A percentile compares a stretch with the other conserved stretches of the same genome.
Conservation (phyloP, 306 rosid genomes). For the Mimosa pudica region DNA sequence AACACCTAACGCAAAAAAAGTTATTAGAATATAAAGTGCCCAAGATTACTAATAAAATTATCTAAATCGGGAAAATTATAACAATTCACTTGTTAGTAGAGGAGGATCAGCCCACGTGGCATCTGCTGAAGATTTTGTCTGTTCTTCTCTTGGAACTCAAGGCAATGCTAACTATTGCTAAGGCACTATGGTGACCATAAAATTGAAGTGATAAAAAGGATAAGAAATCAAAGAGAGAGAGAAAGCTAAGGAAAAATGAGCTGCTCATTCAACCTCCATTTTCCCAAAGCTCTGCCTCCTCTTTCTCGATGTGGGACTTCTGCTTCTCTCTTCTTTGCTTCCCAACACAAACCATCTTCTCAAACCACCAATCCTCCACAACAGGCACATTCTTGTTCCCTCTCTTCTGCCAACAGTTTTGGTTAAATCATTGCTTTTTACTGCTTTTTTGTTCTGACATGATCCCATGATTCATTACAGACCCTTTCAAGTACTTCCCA, state of each 20-base stretch:
- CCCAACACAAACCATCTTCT: constrained; percentile 40
- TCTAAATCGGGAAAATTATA: too few species aligned
- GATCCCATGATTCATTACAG: constrained; percentile 46
- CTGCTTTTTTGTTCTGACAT: constrained; percentile 14
- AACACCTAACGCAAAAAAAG: too few species aligned
- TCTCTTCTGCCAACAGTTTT: not conserved
- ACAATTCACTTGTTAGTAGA: constrained; percentile 1
- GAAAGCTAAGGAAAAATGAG: constrained; percentile 58
- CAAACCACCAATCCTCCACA: constrained; percentile 22
- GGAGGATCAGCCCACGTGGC: constrained; percentile 40
- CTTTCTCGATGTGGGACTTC: constrained; percentile 33
- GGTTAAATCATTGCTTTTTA: not conserved
- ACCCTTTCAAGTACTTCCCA: constrained; percentile 36
- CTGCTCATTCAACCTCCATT: constrained; percentile 58
- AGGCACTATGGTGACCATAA: constrained; percentile 49
- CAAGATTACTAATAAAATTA: too few species aligned
- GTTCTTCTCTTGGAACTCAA: not conserved
- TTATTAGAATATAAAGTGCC: too few species aligned
- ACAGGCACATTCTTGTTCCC: constrained; percentile 32
- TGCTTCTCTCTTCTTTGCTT: constrained; percentile 43
- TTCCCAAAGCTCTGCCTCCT: constrained; percentile 81
- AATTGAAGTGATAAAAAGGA: constrained; percentile 40
- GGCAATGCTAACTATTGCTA: not conserved
- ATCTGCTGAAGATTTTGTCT: not conserved
- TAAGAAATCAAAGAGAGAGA: constrained; percentile 42